phyloP scores from a whole-genome alignment of 2,329 filamentous ascomycete genomes.

The Xylaria sp. region DNA sequence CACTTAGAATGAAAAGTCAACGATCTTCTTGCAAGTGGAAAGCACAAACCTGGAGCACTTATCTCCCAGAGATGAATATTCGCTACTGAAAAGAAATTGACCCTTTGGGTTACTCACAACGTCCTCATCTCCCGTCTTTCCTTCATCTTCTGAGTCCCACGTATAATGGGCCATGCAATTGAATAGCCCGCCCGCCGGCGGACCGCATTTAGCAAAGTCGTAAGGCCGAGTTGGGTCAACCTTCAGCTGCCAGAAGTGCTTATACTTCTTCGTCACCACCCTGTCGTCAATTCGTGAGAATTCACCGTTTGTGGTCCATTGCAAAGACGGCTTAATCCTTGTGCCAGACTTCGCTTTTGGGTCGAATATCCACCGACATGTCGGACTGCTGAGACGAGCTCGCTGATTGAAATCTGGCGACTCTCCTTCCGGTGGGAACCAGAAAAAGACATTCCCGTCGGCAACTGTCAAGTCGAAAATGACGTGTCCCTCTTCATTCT shows the following conservation, averaged over 20 bases:
- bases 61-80: no score
- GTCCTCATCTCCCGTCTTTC: slow-evolving; percentile 50
- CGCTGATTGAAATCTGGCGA: slow-evolving; percentile 44
- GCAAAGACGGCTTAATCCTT: slow-evolving; percentile 51
- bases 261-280: slow-evolving; percentile 57
- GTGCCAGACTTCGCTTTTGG: slow-evolving; percentile 52
- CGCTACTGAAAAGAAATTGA: background rate
- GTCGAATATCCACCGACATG: slow-evolving; percentile 56
- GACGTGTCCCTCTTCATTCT: slow-evolving; percentile 58
- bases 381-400: slow-evolving; percentile 54
- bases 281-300: slow-evolving; percentile 63
- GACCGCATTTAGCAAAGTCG: slow-evolving; percentile 58
- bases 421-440: slow-evolving; percentile 54
- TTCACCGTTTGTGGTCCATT: slow-evolving; percentile 59
- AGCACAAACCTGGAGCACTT: background rate
- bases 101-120: slow-evolving; percentile 40
- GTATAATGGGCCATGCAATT: slow-evolving; percentile 60
- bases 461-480: slow-evolving; percentile 58
- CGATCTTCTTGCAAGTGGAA: background rate
- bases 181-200: slow-evolving; percentile 57
- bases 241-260: slow-evolving; percentile 59
- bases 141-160: slow-evolving; percentile 48
- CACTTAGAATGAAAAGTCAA: slow-evolving; percentile 44
- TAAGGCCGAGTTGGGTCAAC: slow-evolving; percentile 54
- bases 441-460: slow-evolving; percentile 60